Base-by-base conservation (phyloP, 1,284 basidiomycete genomes). In the Boletellus sp. region DNA sequence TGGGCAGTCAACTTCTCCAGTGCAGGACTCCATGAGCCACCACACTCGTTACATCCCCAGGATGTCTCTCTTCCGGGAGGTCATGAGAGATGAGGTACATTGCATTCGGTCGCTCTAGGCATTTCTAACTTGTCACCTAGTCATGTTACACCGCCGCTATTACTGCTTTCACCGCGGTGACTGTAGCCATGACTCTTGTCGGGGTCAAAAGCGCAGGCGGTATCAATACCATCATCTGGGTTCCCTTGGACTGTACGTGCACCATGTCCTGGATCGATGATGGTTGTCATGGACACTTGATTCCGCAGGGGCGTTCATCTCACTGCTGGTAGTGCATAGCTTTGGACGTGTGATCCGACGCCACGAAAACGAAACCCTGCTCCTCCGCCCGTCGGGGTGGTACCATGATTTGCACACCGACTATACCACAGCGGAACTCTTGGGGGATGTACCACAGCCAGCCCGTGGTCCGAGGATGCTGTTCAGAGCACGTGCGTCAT, bases 41-140 rank as follows among this genome's bases (percentile, higher is more conserved):
- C 60, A 80, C 26, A 73, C 73, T 43, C 69, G 72, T 50, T 68
- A 77, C 38, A 69, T 80, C 41, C 76, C 78, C 11, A 70, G 73
- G 11, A 76, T 82, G 69, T 72, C 72, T 48, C 61, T 79, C 32
- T 77, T 84, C 47, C 73, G 71, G 23, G 64, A 73, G 51, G 78
- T 75, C 17, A 74, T 85, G 66, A 76, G 73, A 54, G 77, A 84
- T 58, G 82, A 84, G 73, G 82, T 82, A 54, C 26, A 9, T 36
- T 37, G 5, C 21, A 9, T 22, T 16, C 36, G 23, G 13, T 38
- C 44, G 11, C 32, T 38, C 20, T 34, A 21, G 27, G 23, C 47
- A 20, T 29, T 27, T 35, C 46, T 56, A 14, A 61, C 43, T 44
- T 41, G 30, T 26, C 5, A n/a, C 30, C 27, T 30, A 82, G 81